Base-by-base conservation (phyloP, 306 rosid species). In the Cucurbita pepo region DNA sequence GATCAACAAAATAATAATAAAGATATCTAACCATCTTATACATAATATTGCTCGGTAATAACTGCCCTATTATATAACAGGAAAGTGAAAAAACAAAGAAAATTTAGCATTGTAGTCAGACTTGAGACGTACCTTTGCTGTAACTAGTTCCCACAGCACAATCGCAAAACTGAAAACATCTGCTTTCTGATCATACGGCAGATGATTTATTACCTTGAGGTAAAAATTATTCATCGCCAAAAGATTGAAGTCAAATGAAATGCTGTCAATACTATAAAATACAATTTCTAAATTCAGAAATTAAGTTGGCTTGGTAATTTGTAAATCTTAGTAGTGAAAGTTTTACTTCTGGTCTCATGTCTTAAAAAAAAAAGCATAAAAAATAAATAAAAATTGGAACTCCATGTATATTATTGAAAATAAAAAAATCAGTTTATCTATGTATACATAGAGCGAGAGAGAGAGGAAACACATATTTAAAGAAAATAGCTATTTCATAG, bases 141-240 rank as follows among this genome's bases (percentile, higher is more conserved):
- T 91, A 81, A 91, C 88, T 58, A 95, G 88, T 87, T 95, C 99
- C 99, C 99, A 95, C 53, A 95, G 83, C 66, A 95, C 99, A 79
- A 95, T 89, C 25, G 99, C 88, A 78, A 89, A 95, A 81, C 99
- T 95, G 91, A 95, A 95, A 12, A 95, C 85, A 60, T 95, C 99
- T 69, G 97, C 99, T 81, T 95, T 91, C 79, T 95, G 99, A 81
- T 95, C 92, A 74, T 95, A 95, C 36, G 95, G 97, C 80, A 89
- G 97, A 86, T 95, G 99, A 75, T 95, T 95, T 83, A 91, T 95
- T 75, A 95, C 99, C 99, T 95, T 41, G 82, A 47, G 71, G 78
- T 72, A 81, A 82, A 79, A 74, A 70, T 44, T 51, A 51, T 50
- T 50, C 74, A 69, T 30, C 4, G 57, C 56, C 58, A 60, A 74